These are phyloP conservation scores for Phaffia australis DNA, from an alignment of 768 basidiomycete genomes.

Conservation along the genomic window DNA sequence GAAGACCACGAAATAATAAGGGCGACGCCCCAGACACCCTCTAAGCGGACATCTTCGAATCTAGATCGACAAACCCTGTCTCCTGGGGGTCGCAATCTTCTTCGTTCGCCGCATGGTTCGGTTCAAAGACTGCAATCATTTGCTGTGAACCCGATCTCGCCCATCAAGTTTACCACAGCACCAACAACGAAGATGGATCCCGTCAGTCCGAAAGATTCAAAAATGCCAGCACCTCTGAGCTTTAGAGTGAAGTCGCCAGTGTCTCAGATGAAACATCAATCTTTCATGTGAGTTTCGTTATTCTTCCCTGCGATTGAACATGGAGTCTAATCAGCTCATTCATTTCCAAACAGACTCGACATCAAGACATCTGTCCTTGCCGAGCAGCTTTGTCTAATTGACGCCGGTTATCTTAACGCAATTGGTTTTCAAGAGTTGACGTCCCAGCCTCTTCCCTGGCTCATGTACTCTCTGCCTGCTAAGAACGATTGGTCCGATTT, in stretches of 20 bases:
- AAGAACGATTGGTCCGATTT: conserved; percentile 69
- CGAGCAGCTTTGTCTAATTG: conserved; percentile 74
- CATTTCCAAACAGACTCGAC: conserved; percentile 2
- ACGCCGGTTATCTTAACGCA: conserved; percentile 71
- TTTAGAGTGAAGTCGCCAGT: too few relatives aligned
- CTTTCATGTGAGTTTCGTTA: conserved; percentile 17
- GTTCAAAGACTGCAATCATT: too few relatives aligned
- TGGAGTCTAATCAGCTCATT: not conserved
- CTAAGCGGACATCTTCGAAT: too few relatives aligned
- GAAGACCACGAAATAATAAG: too few relatives aligned
- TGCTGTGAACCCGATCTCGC: too few relatives aligned
- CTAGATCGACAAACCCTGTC: too few relatives aligned
- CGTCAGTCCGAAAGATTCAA: not conserved
- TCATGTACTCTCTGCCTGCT: conserved; percentile 44
- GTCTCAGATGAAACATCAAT: not conserved
- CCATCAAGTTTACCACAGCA: too few relatives aligned
- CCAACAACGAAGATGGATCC: not conserved
- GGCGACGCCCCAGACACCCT: too few relatives aligned
- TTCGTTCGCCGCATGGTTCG: too few relatives aligned
- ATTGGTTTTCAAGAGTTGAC: conserved; percentile 84
- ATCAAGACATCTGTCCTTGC: conserved; percentile 52
- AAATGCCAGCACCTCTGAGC: too few relatives aligned
- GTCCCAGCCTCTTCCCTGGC: conserved; percentile 20
- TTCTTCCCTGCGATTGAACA: not conserved
- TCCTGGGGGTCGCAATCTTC: too few relatives aligned